Percentiles rank a stretch among this genome's conserved stretches.
These are phyloP conservation scores for Bacterosira constricta DNA, from an alignment of 108 stramenopile genomes.

Conservation along the genomic window DNA sequence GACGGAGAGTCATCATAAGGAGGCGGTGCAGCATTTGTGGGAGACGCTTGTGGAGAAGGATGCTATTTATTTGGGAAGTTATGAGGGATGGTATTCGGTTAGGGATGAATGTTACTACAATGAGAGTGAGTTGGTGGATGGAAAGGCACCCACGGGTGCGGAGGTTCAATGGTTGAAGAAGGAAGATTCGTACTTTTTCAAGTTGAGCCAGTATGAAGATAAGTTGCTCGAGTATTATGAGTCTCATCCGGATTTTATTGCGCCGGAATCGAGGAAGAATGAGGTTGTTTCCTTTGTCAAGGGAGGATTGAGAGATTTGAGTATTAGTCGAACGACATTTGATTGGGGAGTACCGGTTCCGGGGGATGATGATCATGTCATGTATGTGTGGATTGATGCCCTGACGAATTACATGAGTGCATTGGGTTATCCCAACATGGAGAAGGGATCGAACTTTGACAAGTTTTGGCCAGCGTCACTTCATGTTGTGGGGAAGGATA, in stretches of 20 bases:
- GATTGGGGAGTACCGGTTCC: slow-evolving; percentile 96
- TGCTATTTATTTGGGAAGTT: slow-evolving; percentile 91
- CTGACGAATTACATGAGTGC: slow-evolving; percentile 95
- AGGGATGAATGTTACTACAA: slow-evolving; percentile 97
- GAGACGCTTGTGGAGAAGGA: slow-evolving; percentile 76
- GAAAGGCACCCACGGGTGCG: slow-evolving; percentile 92
- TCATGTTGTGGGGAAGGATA: slow-evolving; percentile 99
- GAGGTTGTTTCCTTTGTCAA: slow-evolving; percentile 90
- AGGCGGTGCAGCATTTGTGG: slow-evolving; percentile 88
- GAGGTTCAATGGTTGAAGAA: slow-evolving; percentile 94
- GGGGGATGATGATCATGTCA: slow-evolving; percentile 88
- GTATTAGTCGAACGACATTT: slow-evolving; percentile 90
- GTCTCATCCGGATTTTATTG: slow-evolving; percentile 84
- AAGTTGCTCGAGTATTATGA: slow-evolving; percentile 85
- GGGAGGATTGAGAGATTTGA: slow-evolving; percentile 89
- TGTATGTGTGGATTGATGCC: slow-evolving; percentile 99
- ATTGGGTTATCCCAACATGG: slow-evolving; percentile 82
- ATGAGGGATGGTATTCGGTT: slow-evolving; percentile 98
- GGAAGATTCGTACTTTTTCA: slow-evolving; percentile 97
- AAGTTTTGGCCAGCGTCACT: slow-evolving; percentile 89
- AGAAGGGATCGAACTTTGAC: slow-evolving; percentile 52
- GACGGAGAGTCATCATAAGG: slow-evolving; percentile 84
- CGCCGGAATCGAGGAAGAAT: slow-evolving; percentile 86
- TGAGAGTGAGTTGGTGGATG: slow-evolving; percentile 93
- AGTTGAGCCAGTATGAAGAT: slow-evolving; percentile 83